phyloP scores from a whole-genome alignment of 805 yeast species.

The Starmera dryadoides region DNA sequence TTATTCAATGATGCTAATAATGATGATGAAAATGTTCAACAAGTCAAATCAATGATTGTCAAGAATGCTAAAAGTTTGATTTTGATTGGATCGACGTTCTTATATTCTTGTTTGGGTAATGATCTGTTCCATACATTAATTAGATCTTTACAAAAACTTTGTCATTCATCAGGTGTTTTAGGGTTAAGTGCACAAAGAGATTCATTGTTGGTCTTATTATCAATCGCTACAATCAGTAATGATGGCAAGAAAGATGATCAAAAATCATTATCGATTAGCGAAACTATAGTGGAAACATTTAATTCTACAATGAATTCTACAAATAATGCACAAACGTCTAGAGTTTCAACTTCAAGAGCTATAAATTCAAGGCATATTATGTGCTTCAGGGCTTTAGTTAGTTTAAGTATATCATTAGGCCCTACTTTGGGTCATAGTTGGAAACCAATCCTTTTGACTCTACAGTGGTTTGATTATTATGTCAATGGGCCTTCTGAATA shows the following conservation, averaged over 20 bases:
- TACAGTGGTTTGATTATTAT: slow-evolving; percentile 75
- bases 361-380: slow-evolving; percentile 64
- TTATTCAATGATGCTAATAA: slow-evolving; percentile 9
- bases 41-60: slow-evolving; percentile 21
- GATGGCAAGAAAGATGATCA: slow-evolving; percentile 23
- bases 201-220: slow-evolving; percentile 40
- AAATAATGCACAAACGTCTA: slow-evolving; percentile 5
- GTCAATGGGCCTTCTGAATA: slow-evolving; percentile 50
- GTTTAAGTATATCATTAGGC: slow-evolving; percentile 78
- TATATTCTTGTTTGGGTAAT: slow-evolving; percentile 63
- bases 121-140: slow-evolving; percentile 63
- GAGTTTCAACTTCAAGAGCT: slow-evolving; percentile 24
- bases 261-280: slow-evolving; percentile 38
- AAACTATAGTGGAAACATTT: slow-evolving; percentile 40
- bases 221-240: slow-evolving; percentile 36
- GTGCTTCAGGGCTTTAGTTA: slow-evolving; percentile 71
- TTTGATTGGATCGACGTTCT: slow-evolving; percentile 38
- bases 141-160: slow-evolving; percentile 69
- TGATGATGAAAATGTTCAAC: slow-evolving; percentile 7
- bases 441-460: slow-evolving; percentile 51
- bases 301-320: slow-evolving; percentile 10
- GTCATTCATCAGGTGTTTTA: slow-evolving; percentile 79
- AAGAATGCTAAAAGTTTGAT: slow-evolving; percentile 34
- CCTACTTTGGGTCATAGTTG: slow-evolving; percentile 62
- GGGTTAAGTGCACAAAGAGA: slow-evolving; percentile 51